These are phyloP conservation scores for Luffa aegyptiaca DNA, from an alignment of 306 rosid genomes.

Conservation along the genomic window DNA sequence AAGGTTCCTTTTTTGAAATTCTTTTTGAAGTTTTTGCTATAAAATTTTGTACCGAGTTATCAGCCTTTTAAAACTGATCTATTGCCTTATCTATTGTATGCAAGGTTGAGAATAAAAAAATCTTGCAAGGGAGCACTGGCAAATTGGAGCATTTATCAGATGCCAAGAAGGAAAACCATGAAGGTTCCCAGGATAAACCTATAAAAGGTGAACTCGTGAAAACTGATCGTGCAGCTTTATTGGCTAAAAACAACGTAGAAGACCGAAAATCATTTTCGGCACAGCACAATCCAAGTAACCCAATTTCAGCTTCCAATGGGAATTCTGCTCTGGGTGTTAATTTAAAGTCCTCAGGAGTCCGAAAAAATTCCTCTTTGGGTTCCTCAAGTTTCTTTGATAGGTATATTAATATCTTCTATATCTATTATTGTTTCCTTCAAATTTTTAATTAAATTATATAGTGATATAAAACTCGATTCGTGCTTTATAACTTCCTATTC, in stretches of 20 bases:
- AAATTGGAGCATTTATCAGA: slow-evolving; percentile 31
- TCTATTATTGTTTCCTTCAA: background rate
- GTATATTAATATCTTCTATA: slow-evolving; percentile 26
- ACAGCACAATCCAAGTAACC: slow-evolving; percentile 28
- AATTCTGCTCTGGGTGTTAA: slow-evolving; percentile 18
- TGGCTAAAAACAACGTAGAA: slow-evolving; percentile 22
- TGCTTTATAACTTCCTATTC: background rate
- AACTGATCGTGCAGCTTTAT: slow-evolving; percentile 16
- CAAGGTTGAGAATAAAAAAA: slow-evolving; percentile 86
- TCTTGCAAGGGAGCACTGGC: slow-evolving; percentile 42
- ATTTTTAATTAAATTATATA: background rate
- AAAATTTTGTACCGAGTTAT: background rate
- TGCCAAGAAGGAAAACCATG: slow-evolving; percentile 26
- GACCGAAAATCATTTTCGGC: slow-evolving; percentile 19
- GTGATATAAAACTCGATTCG: background rate
- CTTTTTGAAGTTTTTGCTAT: background rate
- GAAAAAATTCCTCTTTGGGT: slow-evolving; percentile 34
- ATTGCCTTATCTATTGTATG: background rate
- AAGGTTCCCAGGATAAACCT: slow-evolving; percentile 18
- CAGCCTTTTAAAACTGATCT: background rate
- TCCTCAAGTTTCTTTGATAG: slow-evolving; percentile 64
- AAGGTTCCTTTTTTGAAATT: background rate
- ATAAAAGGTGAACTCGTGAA: slow-evolving; percentile 20
- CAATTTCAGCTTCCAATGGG: slow-evolving; percentile 18
- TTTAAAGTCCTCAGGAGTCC: slow-evolving; percentile 25